phyloP scores from a whole-genome alignment of 208 protist genomes.

The Leishmania tarentolae region DNA sequence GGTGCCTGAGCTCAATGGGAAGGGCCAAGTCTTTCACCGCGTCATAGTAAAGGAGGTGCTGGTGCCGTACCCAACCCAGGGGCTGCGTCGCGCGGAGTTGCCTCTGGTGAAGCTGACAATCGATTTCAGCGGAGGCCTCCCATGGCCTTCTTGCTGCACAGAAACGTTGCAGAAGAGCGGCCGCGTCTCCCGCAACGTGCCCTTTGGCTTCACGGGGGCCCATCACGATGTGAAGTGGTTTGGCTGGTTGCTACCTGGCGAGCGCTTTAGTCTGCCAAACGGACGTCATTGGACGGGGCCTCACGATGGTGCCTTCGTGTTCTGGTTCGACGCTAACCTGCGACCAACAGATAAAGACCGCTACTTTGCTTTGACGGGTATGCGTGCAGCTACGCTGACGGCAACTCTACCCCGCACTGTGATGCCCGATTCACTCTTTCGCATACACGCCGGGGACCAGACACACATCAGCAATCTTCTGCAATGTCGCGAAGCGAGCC shows the following conservation, averaged over 20 bases:
- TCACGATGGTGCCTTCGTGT: conserved; percentile 75
- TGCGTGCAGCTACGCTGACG: conserved; percentile 50
- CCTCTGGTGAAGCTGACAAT: conserved; percentile 35
- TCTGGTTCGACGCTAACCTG: conserved; percentile 71
- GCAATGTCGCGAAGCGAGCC: conserved; percentile 11
- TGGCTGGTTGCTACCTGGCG: conserved; percentile 73
- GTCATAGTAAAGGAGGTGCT: conserved; percentile 61
- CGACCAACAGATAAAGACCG: conserved; percentile 71
- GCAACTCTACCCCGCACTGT: conserved; percentile 44
- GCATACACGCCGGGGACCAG: conserved; percentile 37
- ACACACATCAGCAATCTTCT: conserved; percentile 5
- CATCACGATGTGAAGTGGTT: conserved; percentile 59
- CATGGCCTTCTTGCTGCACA: conserved; percentile 81
- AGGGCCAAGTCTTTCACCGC: conserved; percentile 10
- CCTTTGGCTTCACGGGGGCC: conserved; percentile 53
- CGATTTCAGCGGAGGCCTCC: conserved; percentile 64
- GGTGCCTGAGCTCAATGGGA: conserved; percentile 3
- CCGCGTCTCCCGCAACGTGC: conserved; percentile 51
- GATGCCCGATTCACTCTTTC: conserved; percentile 62
- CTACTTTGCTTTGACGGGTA: conserved; percentile 72
- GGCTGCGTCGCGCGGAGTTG: conserved; percentile 50
- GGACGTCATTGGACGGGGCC: conserved; percentile 50
- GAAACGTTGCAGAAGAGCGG: conserved; percentile 50
- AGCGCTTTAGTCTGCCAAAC: conserved; percentile 59
- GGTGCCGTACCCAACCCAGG: conserved; percentile 53